phyloP scores from a whole-genome alignment of 2,329 filamentous ascomycete genomes.

The Trichoderma afroharzianum region DNA sequence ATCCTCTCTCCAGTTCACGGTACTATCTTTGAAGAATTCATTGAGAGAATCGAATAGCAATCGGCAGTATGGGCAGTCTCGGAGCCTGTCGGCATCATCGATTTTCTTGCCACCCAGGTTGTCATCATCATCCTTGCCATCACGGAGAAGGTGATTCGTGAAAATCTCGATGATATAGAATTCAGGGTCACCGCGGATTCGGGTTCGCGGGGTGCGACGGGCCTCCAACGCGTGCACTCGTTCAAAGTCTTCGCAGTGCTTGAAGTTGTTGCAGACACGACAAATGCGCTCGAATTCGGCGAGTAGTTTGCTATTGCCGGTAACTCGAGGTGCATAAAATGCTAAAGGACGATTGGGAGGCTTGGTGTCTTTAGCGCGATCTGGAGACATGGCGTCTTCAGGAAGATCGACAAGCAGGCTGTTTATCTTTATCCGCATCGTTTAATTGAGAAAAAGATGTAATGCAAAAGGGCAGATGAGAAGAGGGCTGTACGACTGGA shows the following conservation, averaged over 20 bases:
- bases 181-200: neutral
- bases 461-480: neutral
- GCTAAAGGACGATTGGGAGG: neutral
- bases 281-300: neutral
- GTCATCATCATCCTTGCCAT: neutral
- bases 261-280: slow-evolving; percentile 14
- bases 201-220: neutral
- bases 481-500: neutral
- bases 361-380: no score
- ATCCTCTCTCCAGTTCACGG: neutral
- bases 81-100: neutral
- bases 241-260: neutral
- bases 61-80: slow-evolving; percentile 10
- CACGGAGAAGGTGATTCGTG: neutral
- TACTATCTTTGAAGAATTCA: neutral
- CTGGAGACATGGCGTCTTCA: no score
- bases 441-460: neutral
- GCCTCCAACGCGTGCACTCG: neutral
- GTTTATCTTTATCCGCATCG: neutral
- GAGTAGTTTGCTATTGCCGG: neutral
- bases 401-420: neutral
- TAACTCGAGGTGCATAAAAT: no score
- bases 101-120: neutral
- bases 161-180: neutral
- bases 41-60: slow-evolving; percentile 5